Percentiles rank a stretch among this genome's conserved stretches.
Conservation (phyloP, 768 basidiomycete species). For the Suillus hirtellus region DNA sequence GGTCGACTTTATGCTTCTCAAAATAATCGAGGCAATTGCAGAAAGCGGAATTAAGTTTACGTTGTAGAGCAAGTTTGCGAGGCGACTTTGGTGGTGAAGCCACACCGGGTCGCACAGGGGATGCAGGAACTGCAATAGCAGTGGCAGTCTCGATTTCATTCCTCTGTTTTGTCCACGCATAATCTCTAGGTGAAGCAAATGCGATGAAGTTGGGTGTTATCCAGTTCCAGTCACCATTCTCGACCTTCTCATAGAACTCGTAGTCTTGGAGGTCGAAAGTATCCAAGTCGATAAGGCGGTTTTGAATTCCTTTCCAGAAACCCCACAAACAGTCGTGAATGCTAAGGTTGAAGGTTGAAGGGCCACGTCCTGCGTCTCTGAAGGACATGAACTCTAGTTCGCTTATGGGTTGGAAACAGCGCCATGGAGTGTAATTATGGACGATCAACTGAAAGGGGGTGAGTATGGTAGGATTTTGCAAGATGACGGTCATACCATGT, state of each 20-base stretch:
- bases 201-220: constrained; percentile 90
- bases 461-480: constrained; percentile 17
- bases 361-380: constrained; percentile 91
- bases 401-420: constrained; percentile 92
- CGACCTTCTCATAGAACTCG: constrained; percentile 92
- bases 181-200: constrained; percentile 89
- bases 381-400: constrained; percentile 94
- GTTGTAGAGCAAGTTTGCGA: constrained; percentile 62
- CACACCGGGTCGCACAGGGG: constrained; percentile 30
- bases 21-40: constrained; percentile 94
- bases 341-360: constrained; percentile 88
- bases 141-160: constrained; percentile 56
- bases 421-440: constrained; percentile 85
- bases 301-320: constrained; percentile 87
- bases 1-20: constrained; percentile 79
- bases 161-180: constrained; percentile 74
- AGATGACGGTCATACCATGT: constrained; percentile 62
- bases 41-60: constrained; percentile 78
- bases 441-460: constrained; percentile 78
- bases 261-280: constrained; percentile 93
- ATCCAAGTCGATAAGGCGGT: constrained; percentile 90
- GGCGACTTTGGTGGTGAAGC: constrained; percentile 16
- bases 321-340: constrained; percentile 93
- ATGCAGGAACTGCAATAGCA: constrained; percentile 19
- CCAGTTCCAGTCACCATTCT: constrained; percentile 97